A percentile compares a stretch with the other conserved stretches of the same genome.
These are phyloP conservation scores for Ophioceras dolichostomum DNA, from an alignment of 2,329 filamentous ascomycete species.

Conservation along the genomic window DNA sequence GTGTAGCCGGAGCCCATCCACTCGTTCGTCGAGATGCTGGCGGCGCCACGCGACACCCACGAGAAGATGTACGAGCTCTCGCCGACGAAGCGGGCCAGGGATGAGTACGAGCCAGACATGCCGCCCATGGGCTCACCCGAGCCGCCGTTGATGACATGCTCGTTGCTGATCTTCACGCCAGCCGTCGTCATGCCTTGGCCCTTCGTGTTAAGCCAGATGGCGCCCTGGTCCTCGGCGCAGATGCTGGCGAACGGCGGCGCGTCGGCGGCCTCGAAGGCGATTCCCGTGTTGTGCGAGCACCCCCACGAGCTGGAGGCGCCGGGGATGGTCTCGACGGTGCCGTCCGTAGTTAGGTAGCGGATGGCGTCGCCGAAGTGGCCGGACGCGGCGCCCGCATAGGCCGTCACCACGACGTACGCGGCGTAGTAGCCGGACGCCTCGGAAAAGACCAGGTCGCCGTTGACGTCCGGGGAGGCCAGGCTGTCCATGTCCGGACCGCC, in stretches of 20 bases:
- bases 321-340: conserved; percentile 34
- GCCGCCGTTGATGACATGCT: conserved; percentile 47
- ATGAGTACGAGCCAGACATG: conserved; percentile 50
- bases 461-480: conserved; percentile 42
- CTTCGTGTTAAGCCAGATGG: conserved; percentile 51
- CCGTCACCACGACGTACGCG: conserved; percentile 49
- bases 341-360: conserved; percentile 32
- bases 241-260: conserved; percentile 44
- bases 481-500: conserved; percentile 42
- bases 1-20: conserved; percentile 49
- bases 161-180: conserved; percentile 49
- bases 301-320: conserved; percentile 45
- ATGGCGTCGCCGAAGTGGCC: conserved; percentile 47
- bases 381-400: conserved; percentile 36
- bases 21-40: conserved; percentile 37
- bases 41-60: conserved; percentile 49
- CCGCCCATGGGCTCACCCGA: conserved; percentile 48
- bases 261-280: conserved; percentile 48
- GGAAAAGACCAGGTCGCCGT: conserved; percentile 50
- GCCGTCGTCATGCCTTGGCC: conserved; percentile 38
- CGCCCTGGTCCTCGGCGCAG: conserved; percentile 50
- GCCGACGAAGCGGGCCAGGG: conserved; percentile 36
- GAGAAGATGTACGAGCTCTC: conserved; percentile 45
- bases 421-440: conserved; percentile 42
- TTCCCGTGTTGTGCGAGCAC: conserved; percentile 54